A percentile compares a stretch with the other conserved stretches of the same genome.
Evolutionary conservation across 768 basidiomycete genomes (phyloP).

Genomic region (Lanmaoa pseudosensibilis): DNA sequence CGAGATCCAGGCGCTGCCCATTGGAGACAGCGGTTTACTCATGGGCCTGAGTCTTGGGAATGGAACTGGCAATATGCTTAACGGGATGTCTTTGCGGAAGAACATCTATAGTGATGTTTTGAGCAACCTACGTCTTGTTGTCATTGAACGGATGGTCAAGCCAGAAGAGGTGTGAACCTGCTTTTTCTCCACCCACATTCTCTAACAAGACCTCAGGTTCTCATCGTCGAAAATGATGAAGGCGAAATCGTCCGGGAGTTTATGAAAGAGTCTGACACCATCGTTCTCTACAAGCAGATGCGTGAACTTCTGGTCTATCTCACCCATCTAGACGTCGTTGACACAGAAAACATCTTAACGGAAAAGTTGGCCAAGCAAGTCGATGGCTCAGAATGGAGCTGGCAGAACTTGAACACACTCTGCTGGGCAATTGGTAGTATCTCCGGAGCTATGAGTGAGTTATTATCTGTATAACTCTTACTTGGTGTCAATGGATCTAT

Average conservation of each 20-base stretch:
- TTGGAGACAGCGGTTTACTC: conserved; percentile 80
- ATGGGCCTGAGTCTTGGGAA: conserved; percentile 85
- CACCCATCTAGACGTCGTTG: conserved; percentile 92
- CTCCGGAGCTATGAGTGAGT: conserved; percentile 97
- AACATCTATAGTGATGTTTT: conserved; percentile 95
- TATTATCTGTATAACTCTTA: not conserved
- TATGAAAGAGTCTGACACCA: conserved; percentile 98
- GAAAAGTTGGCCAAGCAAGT: conserved; percentile 98
- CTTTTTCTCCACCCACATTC: not conserved
- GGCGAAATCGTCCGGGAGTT: conserved; percentile 99
- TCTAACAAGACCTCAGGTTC: conserved; percentile 55
- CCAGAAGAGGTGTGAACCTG: conserved; percentile 82
- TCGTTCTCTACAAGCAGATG: conserved; percentile 99
- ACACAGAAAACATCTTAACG: conserved; percentile 96
- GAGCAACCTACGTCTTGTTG: conserved; percentile 89
- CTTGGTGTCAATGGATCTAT: not conserved
- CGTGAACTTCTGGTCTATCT: conserved; percentile 96
- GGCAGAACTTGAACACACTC: conserved; percentile 98
- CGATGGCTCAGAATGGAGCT: conserved; percentile 97
- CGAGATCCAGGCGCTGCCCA: conserved; percentile 90
- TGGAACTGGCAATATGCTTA: conserved; percentile 64
- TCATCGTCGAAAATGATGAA: conserved; percentile 99
- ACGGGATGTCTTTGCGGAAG: conserved; percentile 81
- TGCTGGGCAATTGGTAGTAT: conserved; percentile 99
- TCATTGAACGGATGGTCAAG: conserved; percentile 99